Evolutionary conservation across 1,139 yeast genomes (phyloP).

Genomic region (Meyerozyma carpophila): DNA sequence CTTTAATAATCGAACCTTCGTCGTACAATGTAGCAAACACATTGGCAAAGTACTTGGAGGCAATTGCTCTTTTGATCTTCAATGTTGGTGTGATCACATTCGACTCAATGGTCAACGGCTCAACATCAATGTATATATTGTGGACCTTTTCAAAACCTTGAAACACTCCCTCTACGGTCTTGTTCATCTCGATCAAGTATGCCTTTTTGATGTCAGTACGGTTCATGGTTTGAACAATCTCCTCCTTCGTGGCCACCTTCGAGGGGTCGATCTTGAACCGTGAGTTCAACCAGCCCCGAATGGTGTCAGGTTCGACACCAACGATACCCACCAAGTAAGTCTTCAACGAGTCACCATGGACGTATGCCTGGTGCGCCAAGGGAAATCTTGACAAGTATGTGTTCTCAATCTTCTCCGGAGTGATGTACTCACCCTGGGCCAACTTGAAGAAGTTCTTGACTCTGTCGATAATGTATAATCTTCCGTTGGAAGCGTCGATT

Average conservation of each 20-base stretch:
- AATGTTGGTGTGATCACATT: conserved; percentile 72
- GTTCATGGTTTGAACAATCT: conserved; percentile 23
- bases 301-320: conserved; percentile 9
- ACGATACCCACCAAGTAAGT: conserved; percentile 12
- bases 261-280: conserved; percentile 1
- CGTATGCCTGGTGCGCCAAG: conserved; percentile 27
- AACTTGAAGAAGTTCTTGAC: conserved; percentile 78
- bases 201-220: conserved; percentile 21
- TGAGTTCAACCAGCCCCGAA: conserved; percentile 1
- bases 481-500: conserved; percentile 45
- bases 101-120: conserved; percentile 61
- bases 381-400: conserved; percentile 42
- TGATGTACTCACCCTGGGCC: conserved; percentile 78
- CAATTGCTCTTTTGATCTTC: conserved; percentile 62
- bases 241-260: conserved; percentile 13
- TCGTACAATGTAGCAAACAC: conserved; percentile 51
- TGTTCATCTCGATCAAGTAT: conserved; percentile 25
- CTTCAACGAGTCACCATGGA: conserved; percentile 40
- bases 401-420: conserved; percentile 75
- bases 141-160: conserved; percentile 60
- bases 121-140: conserved; percentile 53
- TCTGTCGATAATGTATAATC: conserved; percentile 61
- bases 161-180: conserved; percentile 16
- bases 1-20: conserved; percentile 42
- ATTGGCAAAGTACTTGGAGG: conserved; percentile 44